Evolutionary conservation across 2,329 filamentous ascomycete species (phyloP).

Genomic region (Sphaerostilbella broomeana): DNA sequence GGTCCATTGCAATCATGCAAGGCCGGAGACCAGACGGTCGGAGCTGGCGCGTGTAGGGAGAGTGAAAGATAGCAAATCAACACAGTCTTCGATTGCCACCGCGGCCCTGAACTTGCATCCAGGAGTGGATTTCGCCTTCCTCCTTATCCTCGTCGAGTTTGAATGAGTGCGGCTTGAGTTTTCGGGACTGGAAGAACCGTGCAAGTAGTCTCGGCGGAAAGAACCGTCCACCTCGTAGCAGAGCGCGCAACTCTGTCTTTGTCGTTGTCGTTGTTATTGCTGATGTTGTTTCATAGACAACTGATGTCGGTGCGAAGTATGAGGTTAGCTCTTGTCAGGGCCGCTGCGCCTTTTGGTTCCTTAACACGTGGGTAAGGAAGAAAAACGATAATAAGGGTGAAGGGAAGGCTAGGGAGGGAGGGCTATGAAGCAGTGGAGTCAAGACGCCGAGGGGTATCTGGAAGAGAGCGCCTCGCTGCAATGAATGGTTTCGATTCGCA

Average conservation of each 20-base stretch:
- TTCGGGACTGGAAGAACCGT: too few relatives aligned
- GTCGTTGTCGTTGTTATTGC: too few relatives aligned
- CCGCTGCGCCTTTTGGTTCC: slow-evolving; percentile 2
- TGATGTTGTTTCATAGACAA: too few relatives aligned
- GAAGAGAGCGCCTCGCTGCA: not conserved
- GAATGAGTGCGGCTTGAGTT: too few relatives aligned
- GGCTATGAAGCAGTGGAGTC: too few relatives aligned
- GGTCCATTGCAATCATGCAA: slow-evolving; percentile 25
- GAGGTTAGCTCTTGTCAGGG: slow-evolving; percentile 1
- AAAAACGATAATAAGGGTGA: not conserved
- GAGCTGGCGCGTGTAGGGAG: too few relatives aligned
- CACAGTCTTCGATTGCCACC: slow-evolving; percentile 7
- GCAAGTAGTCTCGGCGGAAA: not conserved
- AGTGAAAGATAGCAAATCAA: slow-evolving; percentile 25
- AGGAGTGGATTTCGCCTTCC: slow-evolving; percentile 7
- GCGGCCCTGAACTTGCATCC: slow-evolving; percentile 9
- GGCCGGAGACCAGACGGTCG: too few relatives aligned
- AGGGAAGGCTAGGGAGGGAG: too few relatives aligned
- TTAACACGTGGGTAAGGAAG: slow-evolving; percentile 1
- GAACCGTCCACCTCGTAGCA: slow-evolving; percentile 15
- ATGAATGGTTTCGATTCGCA: too few relatives aligned
- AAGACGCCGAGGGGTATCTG: not conserved
- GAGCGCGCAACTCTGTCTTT: slow-evolving; percentile 15
- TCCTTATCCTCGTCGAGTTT: too few relatives aligned
- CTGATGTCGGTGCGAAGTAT: too few relatives aligned